Evolutionary conservation across 768 basidiomycete genomes (phyloP).

Genomic region (Collybiopsis confluens): DNA sequence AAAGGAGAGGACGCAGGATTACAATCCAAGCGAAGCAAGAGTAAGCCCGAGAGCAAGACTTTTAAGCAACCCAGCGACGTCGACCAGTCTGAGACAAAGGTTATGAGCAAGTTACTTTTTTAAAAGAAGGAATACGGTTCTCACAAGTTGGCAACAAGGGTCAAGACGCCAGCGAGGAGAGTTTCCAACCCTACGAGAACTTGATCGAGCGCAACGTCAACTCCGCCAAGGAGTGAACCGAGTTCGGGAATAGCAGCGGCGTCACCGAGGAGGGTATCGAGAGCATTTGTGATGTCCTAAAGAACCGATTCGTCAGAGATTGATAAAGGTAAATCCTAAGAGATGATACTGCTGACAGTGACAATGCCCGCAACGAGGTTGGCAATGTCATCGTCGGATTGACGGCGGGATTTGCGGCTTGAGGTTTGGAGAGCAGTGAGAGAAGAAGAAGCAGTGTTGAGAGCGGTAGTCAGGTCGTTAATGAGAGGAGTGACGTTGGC

Average conservation of each 20-base stretch:
- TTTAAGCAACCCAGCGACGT: conserved; percentile 1
- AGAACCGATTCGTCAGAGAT: not conserved
- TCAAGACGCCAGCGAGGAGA: conserved; percentile 24
- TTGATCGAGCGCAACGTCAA: conserved; percentile 22
- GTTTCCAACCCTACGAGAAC: conserved; percentile 21
- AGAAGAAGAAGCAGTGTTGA: conserved; percentile 19
- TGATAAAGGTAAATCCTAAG: not conserved
- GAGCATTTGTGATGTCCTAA: conserved; percentile 18
- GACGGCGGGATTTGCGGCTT: conserved; percentile 14
- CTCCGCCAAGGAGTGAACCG: conserved; percentile 16
- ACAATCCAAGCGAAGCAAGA: conserved; percentile 5
- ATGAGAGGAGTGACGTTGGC: conserved; percentile 19
- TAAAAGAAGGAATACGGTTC: not conserved
- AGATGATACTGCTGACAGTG: conserved; percentile 15
- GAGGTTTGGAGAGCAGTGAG: conserved; percentile 13
- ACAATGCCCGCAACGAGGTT: conserved; percentile 20
- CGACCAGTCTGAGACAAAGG: not conserved
- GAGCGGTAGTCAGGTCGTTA: conserved; percentile 15
- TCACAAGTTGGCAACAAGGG: conserved; percentile 22
- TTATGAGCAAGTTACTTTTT: not conserved
- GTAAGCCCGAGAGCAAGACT: conserved; percentile 5
- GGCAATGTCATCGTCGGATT: conserved; percentile 22
- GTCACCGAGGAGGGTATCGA: conserved; percentile 17
- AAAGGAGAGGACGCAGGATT: not conserved
- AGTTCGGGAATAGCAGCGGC: conserved; percentile 19